Conservation (phyloP, 1,284 basidiomycete genomes). For the Apiotrichum sp. region DNA sequence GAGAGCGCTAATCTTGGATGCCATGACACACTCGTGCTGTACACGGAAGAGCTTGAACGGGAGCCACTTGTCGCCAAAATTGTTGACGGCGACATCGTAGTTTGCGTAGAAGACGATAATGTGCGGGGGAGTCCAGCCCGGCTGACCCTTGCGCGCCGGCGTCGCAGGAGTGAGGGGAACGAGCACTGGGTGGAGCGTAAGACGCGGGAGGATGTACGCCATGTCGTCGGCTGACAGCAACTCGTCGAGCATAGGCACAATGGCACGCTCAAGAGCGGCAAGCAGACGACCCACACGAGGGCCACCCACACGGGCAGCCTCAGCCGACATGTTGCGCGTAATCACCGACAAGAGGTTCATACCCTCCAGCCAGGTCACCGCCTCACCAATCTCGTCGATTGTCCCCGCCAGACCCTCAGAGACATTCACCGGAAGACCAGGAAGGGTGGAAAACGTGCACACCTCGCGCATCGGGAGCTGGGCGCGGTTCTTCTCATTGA, state of each 20-base stretch:
- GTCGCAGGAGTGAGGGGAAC: slow-evolving; percentile 37
- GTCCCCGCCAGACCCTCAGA: slow-evolving; percentile 28
- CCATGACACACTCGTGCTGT: slow-evolving; percentile 47
- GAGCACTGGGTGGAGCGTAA: slow-evolving; percentile 37
- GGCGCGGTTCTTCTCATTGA: slow-evolving; percentile 41
- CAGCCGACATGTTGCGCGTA: slow-evolving; percentile 32
- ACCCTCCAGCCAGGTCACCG: slow-evolving; percentile 41
- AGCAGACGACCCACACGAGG: slow-evolving; percentile 31
- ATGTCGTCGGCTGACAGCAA: slow-evolving; percentile 40
- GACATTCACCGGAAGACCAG: slow-evolving; percentile 9
- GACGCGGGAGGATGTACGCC: slow-evolving; percentile 40
- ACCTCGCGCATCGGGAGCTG: slow-evolving; percentile 47
- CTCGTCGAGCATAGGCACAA: slow-evolving; percentile 45
- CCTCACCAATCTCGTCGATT: slow-evolving; percentile 46
- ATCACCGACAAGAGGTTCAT: slow-evolving; percentile 43
- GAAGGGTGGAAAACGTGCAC: slow-evolving; percentile 26
- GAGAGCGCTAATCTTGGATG: slow-evolving; percentile 22
- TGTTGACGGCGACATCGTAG: slow-evolving; percentile 46
- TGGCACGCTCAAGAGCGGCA: slow-evolving; percentile 32
- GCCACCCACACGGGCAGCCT: slow-evolving; percentile 19
- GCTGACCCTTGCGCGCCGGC: slow-evolving; percentile 12
- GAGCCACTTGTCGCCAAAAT: slow-evolving; percentile 46
- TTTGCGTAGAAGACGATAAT: slow-evolving; percentile 48
- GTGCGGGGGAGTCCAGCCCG: slow-evolving; percentile 41
- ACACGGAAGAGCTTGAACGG: slow-evolving; percentile 49